These are phyloP conservation scores for Solanum lycopersicoides DNA, from an alignment of 257 asterid genomes.

Conservation along the genomic window DNA sequence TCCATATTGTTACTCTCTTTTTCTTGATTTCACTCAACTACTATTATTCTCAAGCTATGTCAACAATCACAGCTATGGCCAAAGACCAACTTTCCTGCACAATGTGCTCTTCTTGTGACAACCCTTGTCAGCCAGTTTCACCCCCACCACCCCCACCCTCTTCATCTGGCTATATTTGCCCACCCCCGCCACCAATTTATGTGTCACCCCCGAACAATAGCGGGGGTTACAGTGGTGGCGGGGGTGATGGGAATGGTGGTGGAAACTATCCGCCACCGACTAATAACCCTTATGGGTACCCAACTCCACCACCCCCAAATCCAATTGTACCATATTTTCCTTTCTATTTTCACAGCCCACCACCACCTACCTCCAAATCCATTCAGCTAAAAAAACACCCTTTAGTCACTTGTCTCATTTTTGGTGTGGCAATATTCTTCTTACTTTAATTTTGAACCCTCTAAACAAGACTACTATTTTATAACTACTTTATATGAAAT, in stretches of 20 bases:
- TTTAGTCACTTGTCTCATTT: neutral
- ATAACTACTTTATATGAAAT: neutral
- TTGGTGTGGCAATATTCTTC: conserved; percentile 6
- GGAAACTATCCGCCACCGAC: conserved; percentile 29
- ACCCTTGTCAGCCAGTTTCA: conserved; percentile 57
- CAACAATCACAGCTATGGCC: conserved; percentile 28
- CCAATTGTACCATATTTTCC: conserved; percentile 51
- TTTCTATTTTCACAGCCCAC: conserved; percentile 28
- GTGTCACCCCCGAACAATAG: neutral
- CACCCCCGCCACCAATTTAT: conserved; percentile 20
- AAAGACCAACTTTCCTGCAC: conserved; percentile 53
- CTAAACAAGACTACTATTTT: neutral
- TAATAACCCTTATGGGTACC: neutral
- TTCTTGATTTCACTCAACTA: neutral
- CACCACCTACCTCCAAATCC: conserved; percentile 29
- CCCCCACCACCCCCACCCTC: conserved; percentile 37
- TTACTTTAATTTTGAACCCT: neutral
- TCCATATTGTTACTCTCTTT: conserved; percentile 13
- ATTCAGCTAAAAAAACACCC: conserved; percentile 1
- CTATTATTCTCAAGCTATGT: conserved; percentile 14
- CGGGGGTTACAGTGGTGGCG: neutral
- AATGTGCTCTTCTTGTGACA: conserved; percentile 60
- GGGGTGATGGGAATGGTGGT: conserved; percentile 1
- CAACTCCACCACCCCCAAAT: conserved; percentile 48
- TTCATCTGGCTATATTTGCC: conserved; percentile 4